Base-by-base conservation (phyloP, 345 rosid genomes). In the Crucihimalaya himalaica region DNA sequence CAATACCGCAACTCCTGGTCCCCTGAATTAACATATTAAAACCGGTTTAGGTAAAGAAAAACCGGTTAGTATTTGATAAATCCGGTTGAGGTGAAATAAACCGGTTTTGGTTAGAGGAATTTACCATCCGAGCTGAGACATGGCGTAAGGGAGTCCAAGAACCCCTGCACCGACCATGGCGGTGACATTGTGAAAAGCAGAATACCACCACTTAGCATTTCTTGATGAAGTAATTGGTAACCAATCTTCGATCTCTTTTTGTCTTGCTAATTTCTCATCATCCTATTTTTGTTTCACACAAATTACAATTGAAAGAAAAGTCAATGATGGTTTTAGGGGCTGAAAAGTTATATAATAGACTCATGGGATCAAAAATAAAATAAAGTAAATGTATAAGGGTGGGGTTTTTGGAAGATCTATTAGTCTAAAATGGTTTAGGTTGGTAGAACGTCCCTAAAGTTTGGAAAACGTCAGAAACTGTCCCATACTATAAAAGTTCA, bases 131-230 rank as follows among this genome's bases (percentile, higher is more conserved):
- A 89, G 92, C 6, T 82, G 70, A 9, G 96, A 71, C 92, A 89
- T 84, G 71, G 96, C 96, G 27, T 82, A 87, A 14, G 96, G 96
- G 58, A 89, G 92, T 64, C 92, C 85, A 55, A 87, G 96, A 66
- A 87, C 92, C 11, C 96, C 88, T 15, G 91, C 95, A 46, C 94
- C 91, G 48, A 89, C 96, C 96, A 89, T 87, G 83, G 96, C 90
- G 16, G 96, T 89, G 74, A 89, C 93, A 81, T 89, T 87, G 89
- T 89, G 96, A 71, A 89, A 89, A 63, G 96, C 89, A 18, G 92
- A 71, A 76, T 86, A 87, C 96, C 92, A 87, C 96, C 96, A 89
- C 63, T 82, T 89, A 8, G 92, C 95, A 48, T 85, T 87, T 74
- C 95, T 79, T 0, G 88, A 86, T 31, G 92, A 84, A 48, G 95